phyloP scores from a whole-genome alignment of 345 rosid species.

The Euphorbia lathyris region DNA sequence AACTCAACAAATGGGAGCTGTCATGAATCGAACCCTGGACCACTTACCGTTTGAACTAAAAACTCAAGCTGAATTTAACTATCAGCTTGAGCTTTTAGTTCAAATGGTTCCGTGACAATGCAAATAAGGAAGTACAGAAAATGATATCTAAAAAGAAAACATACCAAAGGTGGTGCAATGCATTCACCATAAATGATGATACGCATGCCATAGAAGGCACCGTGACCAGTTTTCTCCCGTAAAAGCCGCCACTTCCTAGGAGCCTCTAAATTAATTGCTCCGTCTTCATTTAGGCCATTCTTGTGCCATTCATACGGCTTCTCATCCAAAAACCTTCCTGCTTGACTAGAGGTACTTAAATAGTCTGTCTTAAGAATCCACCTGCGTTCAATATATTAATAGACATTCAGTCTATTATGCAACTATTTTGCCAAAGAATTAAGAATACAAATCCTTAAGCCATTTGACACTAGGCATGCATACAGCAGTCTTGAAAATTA shows the following conservation, averaged over 20 bases:
- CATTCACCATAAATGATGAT: slow-evolving; percentile 85
- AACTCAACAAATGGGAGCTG: too few species aligned
- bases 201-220: slow-evolving; percentile 79
- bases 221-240: slow-evolving; percentile 82
- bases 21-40: too few species aligned
- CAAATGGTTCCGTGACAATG: too few species aligned
- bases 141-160: slow-evolving; percentile 16
- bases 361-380: slow-evolving; percentile 90
- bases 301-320: slow-evolving; percentile 86
- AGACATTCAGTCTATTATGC: slow-evolving; percentile 1
- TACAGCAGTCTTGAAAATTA: neutral
- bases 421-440: neutral
- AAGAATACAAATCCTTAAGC: neutral
- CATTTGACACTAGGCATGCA: neutral
- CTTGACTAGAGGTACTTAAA: slow-evolving; percentile 63
- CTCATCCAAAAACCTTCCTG: slow-evolving; percentile 70
- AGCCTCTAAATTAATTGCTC: slow-evolving; percentile 71
- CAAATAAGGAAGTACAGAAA: slow-evolving; percentile 2
- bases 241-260: slow-evolving; percentile 89
- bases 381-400: slow-evolving; percentile 43
- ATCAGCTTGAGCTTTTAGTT: too few species aligned
- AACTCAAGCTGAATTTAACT: too few species aligned
- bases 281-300: slow-evolving; percentile 71
- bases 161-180: slow-evolving; percentile 85
- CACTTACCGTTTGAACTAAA: too few species aligned